Conservation (phyloP, 1,284 basidiomycete genomes). For the Microbotryomycetes sp. region DNA sequence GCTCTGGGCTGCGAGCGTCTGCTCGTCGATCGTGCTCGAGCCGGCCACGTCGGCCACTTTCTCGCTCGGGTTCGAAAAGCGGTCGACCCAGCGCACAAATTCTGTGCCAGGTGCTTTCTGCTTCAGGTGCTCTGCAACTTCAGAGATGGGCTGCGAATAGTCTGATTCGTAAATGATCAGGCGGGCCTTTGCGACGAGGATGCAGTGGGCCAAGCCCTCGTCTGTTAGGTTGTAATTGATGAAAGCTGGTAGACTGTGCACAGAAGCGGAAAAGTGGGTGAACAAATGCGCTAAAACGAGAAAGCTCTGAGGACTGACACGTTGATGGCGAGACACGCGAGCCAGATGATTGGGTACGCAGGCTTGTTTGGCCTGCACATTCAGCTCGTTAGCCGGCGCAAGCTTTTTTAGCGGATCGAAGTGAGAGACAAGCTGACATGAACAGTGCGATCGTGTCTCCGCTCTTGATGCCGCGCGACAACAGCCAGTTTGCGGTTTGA, state of each 20-base stretch:
- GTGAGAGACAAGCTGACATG: conserved; percentile 1
- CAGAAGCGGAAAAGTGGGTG: neutral
- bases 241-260: conserved; percentile 36
- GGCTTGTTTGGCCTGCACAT: conserved; percentile 28
- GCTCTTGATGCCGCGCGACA: conserved; percentile 10
- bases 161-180: conserved; percentile 39
- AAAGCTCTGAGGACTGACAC: conserved; percentile 7
- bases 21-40: conserved; percentile 3
- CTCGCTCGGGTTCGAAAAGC: conserved; percentile 18
- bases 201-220: conserved; percentile 38
- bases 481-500: conserved; percentile 19
- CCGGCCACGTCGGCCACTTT: neutral
- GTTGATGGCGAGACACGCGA: conserved; percentile 27
- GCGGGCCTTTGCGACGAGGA: conserved; percentile 34
- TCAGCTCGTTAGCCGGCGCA: no score
- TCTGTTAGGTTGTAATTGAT: conserved; percentile 41
- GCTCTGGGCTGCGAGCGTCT: neutral
- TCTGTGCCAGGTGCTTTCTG: conserved; percentile 14
- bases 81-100: conserved; percentile 37
- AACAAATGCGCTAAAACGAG: neutral
- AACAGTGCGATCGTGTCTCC: conserved; percentile 19
- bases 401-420: neutral
- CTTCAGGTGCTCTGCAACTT: conserved; percentile 30
- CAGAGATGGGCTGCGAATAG: conserved; percentile 32
- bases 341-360: conserved; percentile 21